Conservation (phyloP, 2,329 filamentous ascomycete species). For the Aspergillus glaucus region DNA sequence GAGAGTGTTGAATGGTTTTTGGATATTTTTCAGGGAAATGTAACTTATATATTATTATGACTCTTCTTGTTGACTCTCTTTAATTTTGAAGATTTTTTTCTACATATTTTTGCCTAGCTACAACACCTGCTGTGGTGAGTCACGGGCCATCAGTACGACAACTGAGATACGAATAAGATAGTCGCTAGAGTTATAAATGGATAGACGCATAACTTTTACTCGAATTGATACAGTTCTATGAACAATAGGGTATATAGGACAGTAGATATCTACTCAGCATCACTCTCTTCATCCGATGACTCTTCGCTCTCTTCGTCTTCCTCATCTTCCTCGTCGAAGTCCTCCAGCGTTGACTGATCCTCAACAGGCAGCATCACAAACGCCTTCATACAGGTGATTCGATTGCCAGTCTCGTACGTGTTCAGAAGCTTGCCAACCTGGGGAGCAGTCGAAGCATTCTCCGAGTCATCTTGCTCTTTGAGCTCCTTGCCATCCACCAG, state of each 20-base stretch:
- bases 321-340: constrained; percentile 27
- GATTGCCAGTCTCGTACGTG: constrained; percentile 75
- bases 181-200: too few species aligned
- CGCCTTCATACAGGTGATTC: constrained; percentile 80
- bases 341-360: constrained; percentile 49
- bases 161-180: too few species aligned
- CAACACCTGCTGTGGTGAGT: too few species aligned
- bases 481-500: constrained; percentile 41
- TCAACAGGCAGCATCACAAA: constrained; percentile 71
- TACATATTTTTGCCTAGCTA: too few species aligned
- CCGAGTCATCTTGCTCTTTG: constrained; percentile 9
- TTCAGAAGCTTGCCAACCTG: constrained; percentile 64
- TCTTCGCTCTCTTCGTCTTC: constrained; percentile 21
- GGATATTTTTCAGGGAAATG: too few species aligned
- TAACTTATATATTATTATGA: too few species aligned
- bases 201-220: background rate
- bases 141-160: too few species aligned
- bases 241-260: constrained; percentile 18
- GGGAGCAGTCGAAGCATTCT: constrained; percentile 12
- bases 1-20: background rate
- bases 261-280: constrained; percentile 11
- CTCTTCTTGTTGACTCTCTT: too few species aligned
- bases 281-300: constrained; percentile 22
- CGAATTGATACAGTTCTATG: constrained; percentile 1
- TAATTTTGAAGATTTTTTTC: too few species aligned